Base-by-base conservation (phyloP, 192 early-diverging fungal genomes). In the Funneliformis geosporum region DNA sequence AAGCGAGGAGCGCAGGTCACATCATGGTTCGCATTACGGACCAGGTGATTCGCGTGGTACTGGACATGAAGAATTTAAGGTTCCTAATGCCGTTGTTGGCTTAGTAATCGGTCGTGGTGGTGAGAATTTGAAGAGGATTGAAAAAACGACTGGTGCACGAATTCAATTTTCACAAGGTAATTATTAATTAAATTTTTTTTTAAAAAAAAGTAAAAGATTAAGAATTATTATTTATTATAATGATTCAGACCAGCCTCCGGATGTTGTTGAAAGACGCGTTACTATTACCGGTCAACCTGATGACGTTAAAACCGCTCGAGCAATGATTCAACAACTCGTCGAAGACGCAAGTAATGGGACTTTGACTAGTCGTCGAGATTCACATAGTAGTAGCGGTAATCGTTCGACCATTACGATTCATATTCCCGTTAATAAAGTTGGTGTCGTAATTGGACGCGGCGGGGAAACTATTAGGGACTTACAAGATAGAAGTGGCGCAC, bases 21-120 rank as follows among this genome's bases (percentile, higher is more conserved):
- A 74, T n/a, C 69, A 68, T 65, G 72, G 70, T 10, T 74, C 73
- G n/a, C 75, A 75, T 16, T 80, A 69, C n/a, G 83, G 85, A 61
- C 66, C 84, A 69, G 23, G 80, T 67, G 76, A 75, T 77, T 50
- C 80, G 73, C 62, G 84, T 80, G 14, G 73, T 68, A 12, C 50
- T 25, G 82, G 81, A 23, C 83, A 82, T 47, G 88, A 86, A 78
- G 88, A 91, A 78, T 88, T 92, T 61, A 84, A 69, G 27, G 89
- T 94, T 8, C 89, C 91, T 5, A 83, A 88, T 73, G 85, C 82
- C 44, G 89, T 92, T 71, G 92, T 95, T 11, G 95, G 95, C 5
- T 80, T 94, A 60, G 88, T 96, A 42, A 96, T 96, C 83, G 95
- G 95, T 11, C 85, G 90, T 23, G 86, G 86, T 33, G 95, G 95